Conservation (phyloP, 768 basidiomycete species). For the Dentipellis sp. region DNA sequence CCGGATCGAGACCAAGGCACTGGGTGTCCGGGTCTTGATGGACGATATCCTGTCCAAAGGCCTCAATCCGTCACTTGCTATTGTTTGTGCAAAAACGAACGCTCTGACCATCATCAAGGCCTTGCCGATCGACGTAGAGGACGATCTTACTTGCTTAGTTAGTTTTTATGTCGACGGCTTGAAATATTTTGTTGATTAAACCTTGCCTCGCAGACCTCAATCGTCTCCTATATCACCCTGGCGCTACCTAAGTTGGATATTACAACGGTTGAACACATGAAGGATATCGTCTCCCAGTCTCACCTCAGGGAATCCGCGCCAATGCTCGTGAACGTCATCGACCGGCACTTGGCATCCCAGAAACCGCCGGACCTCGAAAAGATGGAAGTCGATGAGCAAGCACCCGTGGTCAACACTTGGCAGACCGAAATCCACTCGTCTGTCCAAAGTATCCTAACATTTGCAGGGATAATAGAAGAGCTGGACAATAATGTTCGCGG, state of each 20-base stretch:
- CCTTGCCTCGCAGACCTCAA: not conserved
- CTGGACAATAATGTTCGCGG: not conserved
- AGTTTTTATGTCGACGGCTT: not conserved
- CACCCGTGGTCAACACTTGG: no score
- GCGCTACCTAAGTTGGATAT: not conserved
- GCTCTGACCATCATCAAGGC: slow-evolving; percentile 6
- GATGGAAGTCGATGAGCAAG: not conserved
- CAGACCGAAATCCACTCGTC: not conserved
- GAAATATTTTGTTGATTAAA: not conserved
- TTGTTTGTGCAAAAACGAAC: slow-evolving; percentile 2
- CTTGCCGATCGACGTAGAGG: slow-evolving; percentile 1
- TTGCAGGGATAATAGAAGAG: not conserved
- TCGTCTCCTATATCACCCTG: not conserved
- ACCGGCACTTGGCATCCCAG: not conserved
- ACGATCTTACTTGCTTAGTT: slow-evolving; percentile 9
- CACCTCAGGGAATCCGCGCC: not conserved
- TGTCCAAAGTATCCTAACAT: not conserved
- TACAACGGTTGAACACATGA: not conserved
- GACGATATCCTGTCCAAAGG: slow-evolving; percentile 5
- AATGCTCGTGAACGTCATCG: not conserved
- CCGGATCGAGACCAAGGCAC: slow-evolving; percentile 1
- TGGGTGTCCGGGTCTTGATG: not conserved
- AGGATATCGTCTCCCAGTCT: not conserved
- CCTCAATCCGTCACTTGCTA: not conserved
- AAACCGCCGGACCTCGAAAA: not conserved